Conservation (phyloP, 805 yeast genomes). For the Blastobotrys muscicola region DNA sequence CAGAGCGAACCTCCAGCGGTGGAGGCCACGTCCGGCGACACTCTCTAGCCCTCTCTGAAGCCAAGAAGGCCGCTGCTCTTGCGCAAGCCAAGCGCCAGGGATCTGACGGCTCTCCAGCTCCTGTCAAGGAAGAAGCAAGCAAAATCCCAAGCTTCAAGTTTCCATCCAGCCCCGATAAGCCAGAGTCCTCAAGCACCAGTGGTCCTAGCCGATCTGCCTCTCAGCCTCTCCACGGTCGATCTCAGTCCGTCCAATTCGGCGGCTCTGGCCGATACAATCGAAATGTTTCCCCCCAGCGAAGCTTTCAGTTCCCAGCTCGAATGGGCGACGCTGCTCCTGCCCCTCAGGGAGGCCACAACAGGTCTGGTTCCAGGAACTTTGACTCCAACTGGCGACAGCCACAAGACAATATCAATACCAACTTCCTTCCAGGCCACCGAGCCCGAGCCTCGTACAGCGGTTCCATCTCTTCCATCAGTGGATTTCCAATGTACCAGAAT, state of each 20-base stretch:
- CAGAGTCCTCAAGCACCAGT: slow-evolving; percentile 7
- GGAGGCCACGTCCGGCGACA: slow-evolving; percentile 86
- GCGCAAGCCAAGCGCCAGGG: slow-evolving; percentile 53
- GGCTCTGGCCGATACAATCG: slow-evolving; percentile 16
- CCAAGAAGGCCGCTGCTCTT: slow-evolving; percentile 92
- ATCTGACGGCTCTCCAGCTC: not conserved
- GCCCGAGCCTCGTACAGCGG: slow-evolving; percentile 52
- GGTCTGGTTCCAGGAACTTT: slow-evolving; percentile 23
- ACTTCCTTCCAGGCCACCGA: slow-evolving; percentile 71
- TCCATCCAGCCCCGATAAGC: slow-evolving; percentile 8
- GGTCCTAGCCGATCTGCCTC: not conserved
- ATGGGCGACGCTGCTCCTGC: slow-evolving; percentile 12
- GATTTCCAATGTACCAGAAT: slow-evolving; percentile 13
- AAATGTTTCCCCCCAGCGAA: slow-evolving; percentile 36
- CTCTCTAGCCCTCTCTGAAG: slow-evolving; percentile 84
- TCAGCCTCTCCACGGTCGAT: slow-evolving; percentile 8
- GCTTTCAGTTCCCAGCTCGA: slow-evolving; percentile 59
- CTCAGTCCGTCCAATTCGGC: slow-evolving; percentile 13
- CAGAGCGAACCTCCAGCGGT: slow-evolving; percentile 4
- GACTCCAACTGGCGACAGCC: slow-evolving; percentile 21
- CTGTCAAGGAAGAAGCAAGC: not conserved
- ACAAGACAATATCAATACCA: slow-evolving; percentile 2
- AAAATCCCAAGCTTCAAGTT: slow-evolving; percentile 17
- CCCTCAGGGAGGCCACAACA: slow-evolving; percentile 42
- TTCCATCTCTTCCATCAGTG: slow-evolving; percentile 37